A percentile compares a stretch with the other conserved stretches of the same genome.
These are phyloP conservation scores for Eimeria tenella DNA, from an alignment of 169 alveolate species.

Conservation along the genomic window DNA sequence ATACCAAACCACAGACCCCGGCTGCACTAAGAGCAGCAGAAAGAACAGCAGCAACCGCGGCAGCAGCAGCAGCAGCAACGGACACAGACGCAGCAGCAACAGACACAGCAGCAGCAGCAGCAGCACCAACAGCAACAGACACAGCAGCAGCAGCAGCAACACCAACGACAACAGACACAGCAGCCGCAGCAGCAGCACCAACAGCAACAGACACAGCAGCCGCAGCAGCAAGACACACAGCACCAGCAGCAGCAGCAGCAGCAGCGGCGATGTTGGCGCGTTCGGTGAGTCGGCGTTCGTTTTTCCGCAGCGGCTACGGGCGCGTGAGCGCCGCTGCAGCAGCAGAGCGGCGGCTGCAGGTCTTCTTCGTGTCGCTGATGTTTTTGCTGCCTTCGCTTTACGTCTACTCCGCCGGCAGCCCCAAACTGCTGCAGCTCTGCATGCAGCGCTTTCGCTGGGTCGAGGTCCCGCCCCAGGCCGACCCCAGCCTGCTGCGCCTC, in stretches of 20 bases:
- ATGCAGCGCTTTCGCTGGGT: conserved; percentile 59
- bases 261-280: background rate
- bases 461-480: conserved; percentile 34
- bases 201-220: background rate
- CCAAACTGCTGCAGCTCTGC: background rate
- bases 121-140: background rate
- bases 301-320: conserved; percentile 5
- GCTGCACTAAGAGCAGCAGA: background rate
- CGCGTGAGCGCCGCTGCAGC: background rate
- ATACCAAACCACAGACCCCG: too few relatives aligned
- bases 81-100: background rate
- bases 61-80: background rate
- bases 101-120: background rate
- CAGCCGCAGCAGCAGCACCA: conserved; percentile 2
- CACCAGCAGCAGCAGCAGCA: conserved; percentile 1
- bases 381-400: conserved; percentile 19
- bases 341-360: background rate
- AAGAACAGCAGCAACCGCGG: background rate
- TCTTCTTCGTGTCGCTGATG: conserved; percentile 20
- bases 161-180: background rate
- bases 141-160: background rate
- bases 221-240: background rate
- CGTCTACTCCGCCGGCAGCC: conserved; percentile 11
- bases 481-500: background rate
- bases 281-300: background rate